Percentiles rank a stretch among this genome's conserved stretches.
Evolutionary conservation across 1,139 yeast species (phyloP).

Genomic region (Groenewaldozyma sp.): DNA sequence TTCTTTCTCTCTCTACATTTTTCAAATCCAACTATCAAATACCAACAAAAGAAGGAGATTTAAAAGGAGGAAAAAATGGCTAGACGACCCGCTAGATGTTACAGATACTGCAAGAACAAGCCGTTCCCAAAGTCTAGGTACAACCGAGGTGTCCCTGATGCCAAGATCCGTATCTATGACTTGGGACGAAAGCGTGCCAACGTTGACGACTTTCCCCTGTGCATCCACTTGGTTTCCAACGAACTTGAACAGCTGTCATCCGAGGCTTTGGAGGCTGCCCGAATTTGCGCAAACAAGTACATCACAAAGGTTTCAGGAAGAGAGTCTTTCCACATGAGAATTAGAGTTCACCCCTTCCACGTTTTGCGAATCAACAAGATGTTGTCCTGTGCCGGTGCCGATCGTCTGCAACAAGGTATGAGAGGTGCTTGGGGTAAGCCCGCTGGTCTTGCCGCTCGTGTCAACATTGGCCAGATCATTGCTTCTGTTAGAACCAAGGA

Average conservation of each 20-base stretch:
- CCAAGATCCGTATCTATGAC: slow-evolving; percentile 98
- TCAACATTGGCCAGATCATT: slow-evolving; percentile 95
- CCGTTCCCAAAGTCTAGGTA: slow-evolving; percentile 99
- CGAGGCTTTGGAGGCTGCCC: slow-evolving; percentile 99
- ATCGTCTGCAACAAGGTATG: slow-evolving; percentile 99
- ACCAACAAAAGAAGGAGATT: background rate
- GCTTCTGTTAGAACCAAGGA: slow-evolving; percentile 98
- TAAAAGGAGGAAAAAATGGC: slow-evolving; percentile 66
- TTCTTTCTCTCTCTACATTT: background rate
- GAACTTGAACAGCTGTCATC: slow-evolving; percentile 98
- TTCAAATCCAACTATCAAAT: background rate
- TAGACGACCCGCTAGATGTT: slow-evolving; percentile 99
- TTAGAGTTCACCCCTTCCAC: slow-evolving; percentile 99
- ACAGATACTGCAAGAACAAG: slow-evolving; percentile 99
- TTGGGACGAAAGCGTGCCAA: slow-evolving; percentile 99
- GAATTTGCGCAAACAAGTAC: slow-evolving; percentile 99
- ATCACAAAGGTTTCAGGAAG: slow-evolving; percentile 96
- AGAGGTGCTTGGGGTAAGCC: slow-evolving; percentile 99
- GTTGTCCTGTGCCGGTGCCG: slow-evolving; percentile 99
- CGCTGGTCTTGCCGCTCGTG: slow-evolving; percentile 99
- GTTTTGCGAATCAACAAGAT: slow-evolving; percentile 99
- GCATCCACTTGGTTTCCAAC: slow-evolving; percentile 98
- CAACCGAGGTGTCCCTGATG: slow-evolving; percentile 99
- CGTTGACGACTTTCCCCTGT: slow-evolving; percentile 98
- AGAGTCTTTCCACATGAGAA: slow-evolving; percentile 99